Base-by-base conservation (phyloP, 345 rosid genomes). In the Pistacia integerrima region DNA sequence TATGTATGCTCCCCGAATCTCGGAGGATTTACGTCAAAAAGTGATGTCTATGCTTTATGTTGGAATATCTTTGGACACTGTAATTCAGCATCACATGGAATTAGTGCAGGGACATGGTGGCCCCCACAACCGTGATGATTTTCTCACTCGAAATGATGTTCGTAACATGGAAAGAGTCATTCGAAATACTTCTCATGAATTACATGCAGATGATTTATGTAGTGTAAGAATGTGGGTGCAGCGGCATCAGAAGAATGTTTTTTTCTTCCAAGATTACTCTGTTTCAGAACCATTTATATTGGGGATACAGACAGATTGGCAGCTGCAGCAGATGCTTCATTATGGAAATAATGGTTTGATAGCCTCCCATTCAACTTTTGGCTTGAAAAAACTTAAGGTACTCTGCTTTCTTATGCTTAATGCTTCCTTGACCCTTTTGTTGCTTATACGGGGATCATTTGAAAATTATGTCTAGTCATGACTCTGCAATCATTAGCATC, bases 281-380 rank as follows among this genome's bases (percentile, higher is more conserved):
- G 74, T 22, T 54, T 20, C 81, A 13, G 85, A 84, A 73, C 80
- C 87, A 46, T 85, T 85, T 69, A 55, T 84, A 70, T 66, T 88
- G 80, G 91, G 89, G 38, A 77, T 85, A 70, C 91, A 88, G 81
- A 88, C 91, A 75, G 87, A 85, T 64, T 88, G 91, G 89, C 91
- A 88, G 82, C 79, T 88, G 82, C 85, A 85, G 46, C 91, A 85
- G 84, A 85, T 88, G 84, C 77, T 88, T 59, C 88, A 30, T 60
- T 78, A 77, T 81, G 89, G 91, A 25, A 82, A 79, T 74, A 78
- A 73, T 76, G 88, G 88, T 64, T 73, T 76, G 16, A 30, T 88
- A 33, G 82, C 86, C 73, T 82, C 70, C 75, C 87, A 85, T 85
- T 85, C 91, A 70, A 80, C 74, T 28, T 82, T 88, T 71, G 89